A percentile compares a stretch with the other conserved stretches of the same genome.
These are phyloP conservation scores for Haplosporangium sp. DNA, from an alignment of 371 early-diverging fungal species.

Conservation along the genomic window DNA sequence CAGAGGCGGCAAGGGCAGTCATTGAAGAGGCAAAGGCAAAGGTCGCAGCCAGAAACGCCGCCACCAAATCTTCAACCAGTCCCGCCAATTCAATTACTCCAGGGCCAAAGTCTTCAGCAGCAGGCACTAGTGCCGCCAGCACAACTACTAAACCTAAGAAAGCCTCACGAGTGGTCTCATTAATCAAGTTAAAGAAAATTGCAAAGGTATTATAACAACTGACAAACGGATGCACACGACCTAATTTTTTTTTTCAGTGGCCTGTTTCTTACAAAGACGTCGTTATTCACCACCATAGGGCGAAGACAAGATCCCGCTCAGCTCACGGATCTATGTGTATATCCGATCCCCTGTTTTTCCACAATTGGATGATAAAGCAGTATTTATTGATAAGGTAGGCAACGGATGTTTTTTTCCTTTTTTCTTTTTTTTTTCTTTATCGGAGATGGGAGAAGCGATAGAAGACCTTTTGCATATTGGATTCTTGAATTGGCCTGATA, in stretches of 20 bases:
- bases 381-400: conserved; percentile 36
- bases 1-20: conserved; percentile 32
- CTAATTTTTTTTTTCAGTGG: background rate
- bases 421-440: background rate
- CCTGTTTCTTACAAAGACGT: background rate
- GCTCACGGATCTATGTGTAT: conserved; percentile 28
- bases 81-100: background rate
- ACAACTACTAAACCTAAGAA: conserved; percentile 18
- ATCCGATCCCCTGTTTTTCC: conserved; percentile 34
- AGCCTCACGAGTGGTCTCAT: conserved; percentile 33
- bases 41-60: conserved; percentile 20
- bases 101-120: background rate
- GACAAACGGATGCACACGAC: background rate
- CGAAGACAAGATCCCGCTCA: conserved; percentile 39
- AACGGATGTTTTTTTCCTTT: background rate
- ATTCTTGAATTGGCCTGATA: too few species aligned
- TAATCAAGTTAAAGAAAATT: conserved; percentile 39
- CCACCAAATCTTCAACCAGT: background rate
- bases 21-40: conserved; percentile 42
- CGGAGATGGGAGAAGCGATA: background rate
- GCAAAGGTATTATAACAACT: conserved; percentile 24
- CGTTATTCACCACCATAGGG: conserved; percentile 9
- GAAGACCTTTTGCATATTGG: too few species aligned
- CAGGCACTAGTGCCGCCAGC: background rate
- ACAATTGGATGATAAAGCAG: conserved; percentile 30